phyloP scores from a whole-genome alignment of 768 basidiomycete species.

The Amanita subjunquillea region DNA sequence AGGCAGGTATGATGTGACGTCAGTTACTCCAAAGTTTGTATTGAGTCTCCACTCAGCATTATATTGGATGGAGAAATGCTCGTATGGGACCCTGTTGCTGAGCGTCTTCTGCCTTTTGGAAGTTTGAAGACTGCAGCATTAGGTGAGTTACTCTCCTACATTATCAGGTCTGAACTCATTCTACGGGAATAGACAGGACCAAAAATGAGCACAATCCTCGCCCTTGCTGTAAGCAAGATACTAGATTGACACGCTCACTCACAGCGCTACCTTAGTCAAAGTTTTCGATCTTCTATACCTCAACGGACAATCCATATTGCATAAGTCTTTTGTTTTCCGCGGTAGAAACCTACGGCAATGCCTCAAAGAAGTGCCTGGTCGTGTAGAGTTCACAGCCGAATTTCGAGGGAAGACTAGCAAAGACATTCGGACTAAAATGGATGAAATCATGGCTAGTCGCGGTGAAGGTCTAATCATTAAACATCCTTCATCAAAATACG shows the following conservation, averaged over 20 bases:
- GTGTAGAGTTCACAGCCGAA: slow-evolving; percentile 71
- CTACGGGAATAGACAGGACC: slow-evolving; percentile 43
- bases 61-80: slow-evolving; percentile 98
- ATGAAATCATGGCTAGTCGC: slow-evolving; percentile 70
- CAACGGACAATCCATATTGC: slow-evolving; percentile 71
- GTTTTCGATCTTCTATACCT: slow-evolving; percentile 91
- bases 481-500: slow-evolving; percentile 69
- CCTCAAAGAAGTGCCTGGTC: slow-evolving; percentile 60
- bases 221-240: slow-evolving; percentile 69
- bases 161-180: background rate
- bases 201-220: slow-evolving; percentile 66
- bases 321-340: slow-evolving; percentile 62
- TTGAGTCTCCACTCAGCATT: slow-evolving; percentile 38
- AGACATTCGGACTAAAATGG: slow-evolving; percentile 74
- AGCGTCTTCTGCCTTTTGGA: slow-evolving; percentile 86
- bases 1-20: slow-evolving; percentile 55
- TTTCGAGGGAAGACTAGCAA: slow-evolving; percentile 68
- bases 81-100: slow-evolving; percentile 90
- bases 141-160: slow-evolving; percentile 31
- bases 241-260: background rate
- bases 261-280: slow-evolving; percentile 53
- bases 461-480: slow-evolving; percentile 96
- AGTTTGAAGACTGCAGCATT: slow-evolving; percentile 87
- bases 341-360: slow-evolving; percentile 68
- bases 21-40: background rate